Evolutionary conservation across 2,329 filamentous ascomycete species (phyloP).

Genomic region (Fusarium stilboides): DNA sequence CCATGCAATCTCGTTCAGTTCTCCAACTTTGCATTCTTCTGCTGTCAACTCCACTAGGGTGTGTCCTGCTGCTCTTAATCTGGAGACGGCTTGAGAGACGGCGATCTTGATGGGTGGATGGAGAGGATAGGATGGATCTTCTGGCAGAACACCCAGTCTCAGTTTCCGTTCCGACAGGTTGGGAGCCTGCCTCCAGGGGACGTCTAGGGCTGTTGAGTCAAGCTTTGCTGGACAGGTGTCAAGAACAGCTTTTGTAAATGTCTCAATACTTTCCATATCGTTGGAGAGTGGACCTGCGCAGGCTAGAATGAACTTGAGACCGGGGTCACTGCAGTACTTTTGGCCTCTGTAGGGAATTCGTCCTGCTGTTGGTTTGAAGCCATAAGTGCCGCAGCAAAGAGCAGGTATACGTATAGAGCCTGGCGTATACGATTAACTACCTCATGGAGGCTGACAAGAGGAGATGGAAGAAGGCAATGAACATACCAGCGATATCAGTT

Average conservation of each 20-base stretch:
- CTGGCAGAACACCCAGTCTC: conserved; percentile 17
- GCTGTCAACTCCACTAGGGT: conserved; percentile 6
- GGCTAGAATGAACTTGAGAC: conserved; percentile 7
- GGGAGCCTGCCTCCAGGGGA: conserved; percentile 17
- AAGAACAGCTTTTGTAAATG: conserved; percentile 12
- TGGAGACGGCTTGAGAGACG: conserved; percentile 4
- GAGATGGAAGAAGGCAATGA: not conserved
- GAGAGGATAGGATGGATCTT: conserved; percentile 19
- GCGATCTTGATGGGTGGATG: conserved; percentile 25
- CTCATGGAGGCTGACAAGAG: fast-evolving
- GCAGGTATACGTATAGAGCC: conserved; percentile 49
- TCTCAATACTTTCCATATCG: conserved; percentile 20
- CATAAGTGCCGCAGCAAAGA: conserved; percentile 41
- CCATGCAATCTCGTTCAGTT: conserved; percentile 30
- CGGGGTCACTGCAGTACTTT: conserved; percentile 6
- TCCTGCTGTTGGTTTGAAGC: conserved; percentile 26
- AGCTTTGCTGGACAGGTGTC: conserved; percentile 1
- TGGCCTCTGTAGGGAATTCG: conserved; percentile 28
- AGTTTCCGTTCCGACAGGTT: not conserved
- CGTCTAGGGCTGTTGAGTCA: conserved; percentile 20
- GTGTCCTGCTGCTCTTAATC: conserved; percentile 14
- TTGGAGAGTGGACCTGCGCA: conserved; percentile 27
- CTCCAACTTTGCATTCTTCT: conserved; percentile 8
- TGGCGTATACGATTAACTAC: not conserved
- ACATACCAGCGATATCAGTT: conserved; percentile 51